Evolutionary conservation across 2,329 filamentous ascomycete species (phyloP).

Genomic region (Thielaviopsis musarum): DNA sequence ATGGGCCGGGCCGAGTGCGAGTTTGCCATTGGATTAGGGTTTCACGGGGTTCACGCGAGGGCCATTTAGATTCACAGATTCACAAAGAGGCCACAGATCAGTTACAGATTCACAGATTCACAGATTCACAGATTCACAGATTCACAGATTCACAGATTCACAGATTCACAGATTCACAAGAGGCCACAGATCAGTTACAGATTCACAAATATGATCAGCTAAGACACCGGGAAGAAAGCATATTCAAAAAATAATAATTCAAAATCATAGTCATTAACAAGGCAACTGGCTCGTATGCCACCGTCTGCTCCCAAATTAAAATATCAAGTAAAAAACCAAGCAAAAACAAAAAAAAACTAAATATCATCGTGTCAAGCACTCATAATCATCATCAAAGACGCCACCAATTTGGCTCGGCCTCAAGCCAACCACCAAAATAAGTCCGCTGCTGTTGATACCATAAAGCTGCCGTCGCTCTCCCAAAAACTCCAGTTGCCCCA

Average conservation of each 20-base stretch:
- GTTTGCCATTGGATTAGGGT: slow-evolving; percentile 44
- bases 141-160: neutral
- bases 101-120: no score
- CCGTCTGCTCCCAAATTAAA: neutral
- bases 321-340: neutral
- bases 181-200: no score
- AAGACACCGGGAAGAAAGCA: neutral
- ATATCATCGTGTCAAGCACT: neutral
- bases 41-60: slow-evolving; percentile 40
- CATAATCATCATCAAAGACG: neutral
- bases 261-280: neutral
- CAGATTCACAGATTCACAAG: neutral
- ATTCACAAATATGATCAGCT: neutral
- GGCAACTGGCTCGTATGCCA: neutral
- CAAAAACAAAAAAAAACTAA: neutral
- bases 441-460: neutral
- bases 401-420: neutral
- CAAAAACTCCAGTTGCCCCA: slow-evolving; percentile 9
- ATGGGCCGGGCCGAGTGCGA: slow-evolving; percentile 44
- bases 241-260: neutral
- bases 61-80: neutral
- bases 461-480: neutral
- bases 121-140: neutral
- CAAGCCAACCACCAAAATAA: no score
- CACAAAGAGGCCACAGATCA: no score